Evolutionary conservation across 2,329 filamentous ascomycete genomes (phyloP), one percentile per base, ranked within the genome.

Genomic region (Piedraia hortae): DNA sequence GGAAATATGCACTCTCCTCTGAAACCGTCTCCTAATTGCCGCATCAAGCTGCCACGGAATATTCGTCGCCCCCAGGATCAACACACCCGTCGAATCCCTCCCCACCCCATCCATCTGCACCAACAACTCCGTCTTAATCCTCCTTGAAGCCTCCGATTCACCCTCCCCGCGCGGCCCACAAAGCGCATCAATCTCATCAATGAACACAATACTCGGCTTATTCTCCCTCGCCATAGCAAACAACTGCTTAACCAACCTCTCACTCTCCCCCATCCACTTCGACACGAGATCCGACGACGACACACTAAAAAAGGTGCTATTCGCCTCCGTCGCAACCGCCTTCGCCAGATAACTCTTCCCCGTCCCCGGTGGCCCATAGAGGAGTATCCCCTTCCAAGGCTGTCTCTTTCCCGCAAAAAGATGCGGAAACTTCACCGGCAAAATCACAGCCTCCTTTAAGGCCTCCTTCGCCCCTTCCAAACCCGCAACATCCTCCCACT

Each of bases 261-360:
- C 85, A 56, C 74, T 88, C 50, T 97, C 85, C 53, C 85, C 85
- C 85, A 97, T 97, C 85, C 85, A 97, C 45, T 97, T 97, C 46
- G 77, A 90, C 28, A 97, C 85, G 46, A 97, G 47, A 44, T 97
- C 85, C 42, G 77, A 89, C 56, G 75, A 89, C 50, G 75, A 89
- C 33, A 97, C 82, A 41, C 78, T 91, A 59, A 97, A 97, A 45
- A 97, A 97, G 3, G 85, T 93, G 48, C 80, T 91, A 48, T 97
- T 93, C 27, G 85, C 85, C 49, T 97, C 85, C 10, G 85, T 97
- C 23, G 85, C 85, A 22, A 97, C 82, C 2, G 85, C 85, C 48
- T 93, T 97, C 30, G 85, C 85, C 24, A 97, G 54, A 46, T 91
- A 91, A 54, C 73, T 85, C 56, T 97, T 97, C 52, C 85, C 85